Conservation (phyloP, 1,284 basidiomycete genomes). For the Vanrija humicola region DNA sequence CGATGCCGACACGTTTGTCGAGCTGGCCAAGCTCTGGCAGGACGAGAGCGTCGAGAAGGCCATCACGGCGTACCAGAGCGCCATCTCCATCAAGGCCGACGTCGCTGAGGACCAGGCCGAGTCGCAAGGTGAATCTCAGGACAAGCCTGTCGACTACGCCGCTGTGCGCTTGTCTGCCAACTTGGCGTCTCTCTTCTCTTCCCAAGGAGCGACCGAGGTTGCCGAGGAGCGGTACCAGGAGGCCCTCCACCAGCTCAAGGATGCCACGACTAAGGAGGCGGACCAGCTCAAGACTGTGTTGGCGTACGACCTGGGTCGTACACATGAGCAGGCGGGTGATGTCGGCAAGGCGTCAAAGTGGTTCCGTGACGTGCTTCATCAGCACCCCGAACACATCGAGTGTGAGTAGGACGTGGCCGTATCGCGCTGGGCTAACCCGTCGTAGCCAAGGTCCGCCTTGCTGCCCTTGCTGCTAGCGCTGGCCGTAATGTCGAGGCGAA, state of each 20-base stretch:
- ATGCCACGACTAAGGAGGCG: constrained; percentile 54
- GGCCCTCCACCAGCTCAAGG: constrained; percentile 46
- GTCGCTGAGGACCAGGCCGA: constrained; percentile 5
- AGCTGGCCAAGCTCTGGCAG: constrained; percentile 83
- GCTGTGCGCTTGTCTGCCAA: constrained; percentile 67
- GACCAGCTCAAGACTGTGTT: constrained; percentile 67
- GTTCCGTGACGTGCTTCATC: constrained; percentile 73
- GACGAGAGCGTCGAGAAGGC: constrained; percentile 71
- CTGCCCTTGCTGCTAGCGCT: constrained; percentile 65
- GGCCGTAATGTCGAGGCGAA: constrained; percentile 75
- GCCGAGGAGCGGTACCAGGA: constrained; percentile 54
- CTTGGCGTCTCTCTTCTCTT: constrained; percentile 69
- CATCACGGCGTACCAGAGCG: constrained; percentile 67
- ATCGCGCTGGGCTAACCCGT: neutral
- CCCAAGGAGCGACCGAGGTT: constrained; percentile 58
- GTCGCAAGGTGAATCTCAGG: constrained; percentile 6
- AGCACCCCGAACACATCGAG: constrained; percentile 90
- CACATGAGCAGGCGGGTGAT: constrained; percentile 77
- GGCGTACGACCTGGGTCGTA: constrained; percentile 80
- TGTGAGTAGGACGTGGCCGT: constrained; percentile 56
- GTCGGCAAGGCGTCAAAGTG: constrained; percentile 69
- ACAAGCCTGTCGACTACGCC: constrained; percentile 24
- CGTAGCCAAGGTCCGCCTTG: constrained; percentile 82
- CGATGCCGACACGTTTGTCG: constrained; percentile 78
- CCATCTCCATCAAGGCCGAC: constrained; percentile 52